Percentiles rank a stretch among this genome's conserved stretches.
These are phyloP conservation scores for Fusarium zealandicum DNA, from an alignment of 2,329 filamentous ascomycete species.

Conservation along the genomic window DNA sequence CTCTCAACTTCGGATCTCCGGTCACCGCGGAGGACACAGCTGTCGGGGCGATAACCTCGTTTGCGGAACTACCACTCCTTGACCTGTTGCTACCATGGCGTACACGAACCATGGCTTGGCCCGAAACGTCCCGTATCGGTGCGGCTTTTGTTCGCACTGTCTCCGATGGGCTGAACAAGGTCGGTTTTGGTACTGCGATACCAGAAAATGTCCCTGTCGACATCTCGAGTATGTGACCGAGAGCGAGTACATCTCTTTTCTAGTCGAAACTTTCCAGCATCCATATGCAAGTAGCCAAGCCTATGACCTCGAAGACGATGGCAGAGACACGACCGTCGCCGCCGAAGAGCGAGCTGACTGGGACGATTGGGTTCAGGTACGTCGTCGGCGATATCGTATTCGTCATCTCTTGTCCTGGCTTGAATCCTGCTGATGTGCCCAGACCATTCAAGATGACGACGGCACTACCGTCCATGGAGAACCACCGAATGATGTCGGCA, in stretches of 20 bases:
- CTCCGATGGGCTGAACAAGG: background rate
- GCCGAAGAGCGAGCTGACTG: background rate
- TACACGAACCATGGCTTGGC: no score
- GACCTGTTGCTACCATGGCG: no score
- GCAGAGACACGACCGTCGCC: background rate
- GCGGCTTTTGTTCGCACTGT: background rate
- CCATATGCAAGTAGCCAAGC: background rate
- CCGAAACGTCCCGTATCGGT: background rate
- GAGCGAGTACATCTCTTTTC: background rate
- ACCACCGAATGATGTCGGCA: background rate
- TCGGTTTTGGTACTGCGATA: background rate
- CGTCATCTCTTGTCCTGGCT: background rate
- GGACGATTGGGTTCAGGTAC: background rate
- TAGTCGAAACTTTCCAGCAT: background rate
- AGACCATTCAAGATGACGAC: background rate
- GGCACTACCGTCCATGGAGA: background rate
- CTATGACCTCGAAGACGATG: background rate
- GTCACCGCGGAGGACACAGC: no score
- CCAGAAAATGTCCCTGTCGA: background rate
- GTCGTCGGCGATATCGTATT: background rate
- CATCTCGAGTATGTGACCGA: background rate
- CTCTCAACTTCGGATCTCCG: no score
- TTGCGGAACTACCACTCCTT: no score
- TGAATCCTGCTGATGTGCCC: background rate
- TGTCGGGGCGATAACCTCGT: no score